A percentile compares a stretch with the other conserved stretches of the same genome.
phyloP scores from a whole-genome alignment of 116 monocot species.

The Dioscorea cayenensis region DNA sequence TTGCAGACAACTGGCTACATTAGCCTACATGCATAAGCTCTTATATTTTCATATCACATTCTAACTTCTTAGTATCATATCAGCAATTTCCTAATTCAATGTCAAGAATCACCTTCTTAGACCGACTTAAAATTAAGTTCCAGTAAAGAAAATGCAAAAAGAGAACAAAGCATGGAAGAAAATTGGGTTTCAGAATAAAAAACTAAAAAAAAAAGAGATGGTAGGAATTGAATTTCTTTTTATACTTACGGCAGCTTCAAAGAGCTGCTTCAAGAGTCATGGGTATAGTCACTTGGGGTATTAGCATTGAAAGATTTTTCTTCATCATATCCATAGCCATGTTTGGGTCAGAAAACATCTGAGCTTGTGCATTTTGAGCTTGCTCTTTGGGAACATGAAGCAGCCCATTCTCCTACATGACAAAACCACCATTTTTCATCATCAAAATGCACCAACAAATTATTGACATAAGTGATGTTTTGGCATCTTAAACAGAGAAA shows the following conservation, averaged over 20 bases:
- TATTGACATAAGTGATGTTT: no score
- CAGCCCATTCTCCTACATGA: constrained; percentile 80
- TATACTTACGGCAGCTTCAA: constrained; percentile 70
- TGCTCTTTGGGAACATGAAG: constrained; percentile 93
- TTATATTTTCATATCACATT: no score
- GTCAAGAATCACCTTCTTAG: no score
- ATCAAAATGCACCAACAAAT: background rate
- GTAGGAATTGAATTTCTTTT: background rate
- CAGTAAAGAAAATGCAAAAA: background rate
- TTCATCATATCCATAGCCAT: constrained; percentile 99
- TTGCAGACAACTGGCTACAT: no score
- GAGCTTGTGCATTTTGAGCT: constrained; percentile 81
- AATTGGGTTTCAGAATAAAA: background rate
- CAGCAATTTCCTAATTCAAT: no score
- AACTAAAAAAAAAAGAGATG: background rate
- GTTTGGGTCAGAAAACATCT: constrained; percentile 99
- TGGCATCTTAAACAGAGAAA: background rate
- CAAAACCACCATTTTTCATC: background rate
- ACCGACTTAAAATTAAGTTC: no score
- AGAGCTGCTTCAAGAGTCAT: constrained; percentile 68
- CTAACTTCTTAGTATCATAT: no score
- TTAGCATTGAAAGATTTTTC: constrained; percentile 98
- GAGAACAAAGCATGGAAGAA: background rate
- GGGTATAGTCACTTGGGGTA: constrained; percentile 69
- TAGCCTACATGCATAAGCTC: no score